phyloP scores from a whole-genome alignment of 257 asterid genomes.

The Lavandula angustifolia region DNA sequence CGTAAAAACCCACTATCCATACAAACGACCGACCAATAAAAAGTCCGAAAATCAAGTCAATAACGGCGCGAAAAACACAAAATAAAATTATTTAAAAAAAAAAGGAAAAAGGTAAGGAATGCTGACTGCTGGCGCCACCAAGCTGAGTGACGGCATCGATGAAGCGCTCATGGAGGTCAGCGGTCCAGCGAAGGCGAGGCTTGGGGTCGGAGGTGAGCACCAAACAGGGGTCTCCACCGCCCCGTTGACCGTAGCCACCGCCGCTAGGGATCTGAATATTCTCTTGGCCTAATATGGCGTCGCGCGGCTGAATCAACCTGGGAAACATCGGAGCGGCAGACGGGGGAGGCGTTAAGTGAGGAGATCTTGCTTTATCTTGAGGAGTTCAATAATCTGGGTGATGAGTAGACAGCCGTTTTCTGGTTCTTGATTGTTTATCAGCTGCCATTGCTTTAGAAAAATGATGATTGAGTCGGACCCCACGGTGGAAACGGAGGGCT shows the following conservation, averaged over 20 bases:
- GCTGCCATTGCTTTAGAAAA: slow-evolving; percentile 37
- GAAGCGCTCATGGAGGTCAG: slow-evolving; percentile 80
- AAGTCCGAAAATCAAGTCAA: neutral
- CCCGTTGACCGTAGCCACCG: slow-evolving; percentile 44
- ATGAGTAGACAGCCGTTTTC: slow-evolving; percentile 28
- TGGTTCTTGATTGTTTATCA: slow-evolving; percentile 33
- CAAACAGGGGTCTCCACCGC: slow-evolving; percentile 59
- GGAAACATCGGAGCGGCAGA: slow-evolving; percentile 51
- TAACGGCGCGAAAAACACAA: neutral
- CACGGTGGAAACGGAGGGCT: slow-evolving; percentile 18
- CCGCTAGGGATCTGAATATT: slow-evolving; percentile 32
- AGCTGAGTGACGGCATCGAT: slow-evolving; percentile 86
- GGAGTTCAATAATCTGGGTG: slow-evolving; percentile 32
- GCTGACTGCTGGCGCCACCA: slow-evolving; percentile 77
- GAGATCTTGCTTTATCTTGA: slow-evolving; percentile 38
- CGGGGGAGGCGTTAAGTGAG: slow-evolving; percentile 21
- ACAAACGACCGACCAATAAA: slow-evolving; percentile 14
- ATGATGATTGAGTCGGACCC: slow-evolving; percentile 28
- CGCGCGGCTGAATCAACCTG: slow-evolving; percentile 59
- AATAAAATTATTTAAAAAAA: neutral
- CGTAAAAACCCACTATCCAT: neutral
- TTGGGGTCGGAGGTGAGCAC: slow-evolving; percentile 77
- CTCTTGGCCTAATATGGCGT: slow-evolving; percentile 37
- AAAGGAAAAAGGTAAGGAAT: slow-evolving; percentile 21
- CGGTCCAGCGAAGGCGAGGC: slow-evolving; percentile 85